phyloP scores from a whole-genome alignment of 306 rosid genomes.

The Potentilla sterilis region DNA sequence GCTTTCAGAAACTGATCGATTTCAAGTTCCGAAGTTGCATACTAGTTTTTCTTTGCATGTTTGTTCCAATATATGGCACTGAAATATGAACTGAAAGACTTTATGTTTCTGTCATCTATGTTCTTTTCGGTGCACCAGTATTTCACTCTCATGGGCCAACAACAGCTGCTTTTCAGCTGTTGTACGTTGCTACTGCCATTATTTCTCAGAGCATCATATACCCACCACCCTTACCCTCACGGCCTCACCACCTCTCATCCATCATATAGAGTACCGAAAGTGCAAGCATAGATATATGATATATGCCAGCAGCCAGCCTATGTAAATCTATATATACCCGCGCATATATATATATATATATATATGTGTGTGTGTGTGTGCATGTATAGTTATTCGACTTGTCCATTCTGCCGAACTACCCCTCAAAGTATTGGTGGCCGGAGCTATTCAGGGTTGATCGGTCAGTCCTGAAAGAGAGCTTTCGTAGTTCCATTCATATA shows the following conservation, averaged over 20 bases:
- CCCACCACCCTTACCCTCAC: neutral
- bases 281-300: neutral
- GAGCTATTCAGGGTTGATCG: neutral
- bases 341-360: too few relatives aligned
- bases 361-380: too few relatives aligned
- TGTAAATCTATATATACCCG: neutral
- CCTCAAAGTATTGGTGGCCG: neutral
- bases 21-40: neutral
- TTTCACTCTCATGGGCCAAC: neutral
- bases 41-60: neutral
- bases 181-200: neutral
- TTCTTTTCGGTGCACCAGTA: neutral
- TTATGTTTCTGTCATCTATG: neutral
- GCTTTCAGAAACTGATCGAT: neutral
- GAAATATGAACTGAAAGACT: neutral
- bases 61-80: neutral
- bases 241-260: neutral
- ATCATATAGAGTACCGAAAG: neutral
- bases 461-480: neutral
- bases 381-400: neutral
- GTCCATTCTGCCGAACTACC: neutral
- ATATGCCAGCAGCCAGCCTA: neutral
- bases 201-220: neutral
- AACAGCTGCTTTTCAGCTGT: conserved; percentile 1
- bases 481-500: neutral